Percentiles rank a stretch among this genome's conserved stretches.
Conservation (phyloP, 2,329 filamentous ascomycete genomes). For the Dactylonectria estremocensis region DNA sequence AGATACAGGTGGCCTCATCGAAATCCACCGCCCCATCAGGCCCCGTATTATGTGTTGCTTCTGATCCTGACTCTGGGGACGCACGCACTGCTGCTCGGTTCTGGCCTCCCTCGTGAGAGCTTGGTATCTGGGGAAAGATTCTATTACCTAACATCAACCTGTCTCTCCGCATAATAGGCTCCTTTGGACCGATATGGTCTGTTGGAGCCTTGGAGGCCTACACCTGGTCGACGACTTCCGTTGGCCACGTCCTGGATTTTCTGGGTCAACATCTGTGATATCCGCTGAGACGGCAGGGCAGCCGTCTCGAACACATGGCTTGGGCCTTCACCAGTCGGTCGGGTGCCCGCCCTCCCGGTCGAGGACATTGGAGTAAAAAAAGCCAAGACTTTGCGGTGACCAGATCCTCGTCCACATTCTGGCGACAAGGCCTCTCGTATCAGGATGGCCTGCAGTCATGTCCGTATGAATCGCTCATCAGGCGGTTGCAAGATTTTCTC, state of each 20-base stretch:
- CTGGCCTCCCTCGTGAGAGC: conserved; percentile 7
- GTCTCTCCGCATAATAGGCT: conserved; percentile 36
- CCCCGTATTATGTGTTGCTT: conserved; percentile 6
- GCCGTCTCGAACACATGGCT: background rate
- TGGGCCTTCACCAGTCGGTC: background rate
- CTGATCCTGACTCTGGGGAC: conserved; percentile 27
- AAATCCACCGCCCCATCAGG: conserved; percentile 31
- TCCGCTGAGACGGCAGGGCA: background rate
- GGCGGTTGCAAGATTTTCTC: background rate
- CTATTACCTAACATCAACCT: conserved; percentile 37
- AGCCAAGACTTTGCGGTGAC: background rate
- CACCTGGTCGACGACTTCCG: conserved; percentile 17
- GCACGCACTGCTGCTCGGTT: conserved; percentile 23
- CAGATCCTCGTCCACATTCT: background rate
- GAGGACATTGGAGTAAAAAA: background rate
- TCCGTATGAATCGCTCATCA: background rate
- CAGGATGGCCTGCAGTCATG: background rate
- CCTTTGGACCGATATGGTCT: conserved; percentile 33
- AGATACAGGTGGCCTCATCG: conserved; percentile 36
- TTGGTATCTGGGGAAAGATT: conserved; percentile 37
- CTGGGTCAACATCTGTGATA: conserved; percentile 9
- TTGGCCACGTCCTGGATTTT: conserved; percentile 10
- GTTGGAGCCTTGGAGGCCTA: conserved; percentile 28
- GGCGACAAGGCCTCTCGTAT: background rate
- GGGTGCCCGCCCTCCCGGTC: background rate